Conservation (phyloP, 1,284 basidiomycete genomes). For the Austroboletus olivaceoglutinosus region DNA sequence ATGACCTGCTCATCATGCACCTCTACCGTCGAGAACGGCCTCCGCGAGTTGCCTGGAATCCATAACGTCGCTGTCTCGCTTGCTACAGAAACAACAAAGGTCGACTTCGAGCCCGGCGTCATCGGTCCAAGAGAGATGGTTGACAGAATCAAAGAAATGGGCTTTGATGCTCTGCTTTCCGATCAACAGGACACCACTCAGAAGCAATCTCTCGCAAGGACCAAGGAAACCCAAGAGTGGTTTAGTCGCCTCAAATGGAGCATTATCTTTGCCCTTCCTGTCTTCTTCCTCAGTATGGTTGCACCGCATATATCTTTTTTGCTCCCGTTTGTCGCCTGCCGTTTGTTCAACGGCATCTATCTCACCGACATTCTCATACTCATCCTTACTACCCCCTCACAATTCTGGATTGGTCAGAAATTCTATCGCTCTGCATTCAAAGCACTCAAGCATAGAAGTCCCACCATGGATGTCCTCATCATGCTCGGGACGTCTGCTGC, state of each 20-base stretch:
- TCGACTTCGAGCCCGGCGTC: constrained; percentile 75
- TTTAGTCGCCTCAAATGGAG: constrained; percentile 76
- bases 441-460: constrained; percentile 82
- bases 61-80: constrained; percentile 70
- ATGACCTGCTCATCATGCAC: constrained; percentile 90
- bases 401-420: constrained; percentile 86
- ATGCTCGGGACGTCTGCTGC: constrained; percentile 94
- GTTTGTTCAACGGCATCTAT: constrained; percentile 67
- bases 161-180: constrained; percentile 87
- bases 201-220: constrained; percentile 84
- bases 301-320: constrained; percentile 71
- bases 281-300: constrained; percentile 92
- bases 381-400: constrained; percentile 86
- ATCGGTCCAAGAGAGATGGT: constrained; percentile 83
- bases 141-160: constrained; percentile 83
- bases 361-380: constrained; percentile 83
- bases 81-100: constrained; percentile 68
- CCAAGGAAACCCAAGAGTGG: constrained; percentile 93
- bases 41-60: constrained; percentile 75
- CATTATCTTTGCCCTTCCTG: constrained; percentile 82
- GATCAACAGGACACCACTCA: constrained; percentile 86
- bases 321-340: constrained; percentile 45
- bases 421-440: constrained; percentile 94
- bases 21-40: constrained; percentile 71
- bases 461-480: constrained; percentile 97